Conservation (phyloP, 169 alveolate species). For the Cryptosporidium parvum region DNA sequence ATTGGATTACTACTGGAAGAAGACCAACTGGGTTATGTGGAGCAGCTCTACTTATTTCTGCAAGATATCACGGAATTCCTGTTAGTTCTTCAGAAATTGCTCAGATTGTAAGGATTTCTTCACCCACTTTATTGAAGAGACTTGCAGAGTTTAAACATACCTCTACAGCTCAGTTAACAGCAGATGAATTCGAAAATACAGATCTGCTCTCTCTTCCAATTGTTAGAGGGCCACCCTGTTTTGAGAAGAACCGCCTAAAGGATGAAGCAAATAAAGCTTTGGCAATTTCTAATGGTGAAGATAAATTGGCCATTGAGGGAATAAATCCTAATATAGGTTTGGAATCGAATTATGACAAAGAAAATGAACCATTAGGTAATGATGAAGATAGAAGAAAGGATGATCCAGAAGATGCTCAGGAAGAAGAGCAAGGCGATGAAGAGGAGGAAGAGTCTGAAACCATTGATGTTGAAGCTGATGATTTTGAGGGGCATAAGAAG, state of each 20-base stretch:
- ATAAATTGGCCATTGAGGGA: conserved; percentile 50
- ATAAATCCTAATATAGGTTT: conserved; percentile 31
- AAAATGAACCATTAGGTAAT: conserved; percentile 72
- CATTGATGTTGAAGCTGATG: conserved; percentile 7
- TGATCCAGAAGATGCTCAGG: conserved; percentile 34
- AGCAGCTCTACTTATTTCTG: conserved; percentile 98
- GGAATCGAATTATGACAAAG: conserved; percentile 46
- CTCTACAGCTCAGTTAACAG: conserved; percentile 91
- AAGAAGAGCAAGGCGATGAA: conserved; percentile 77
- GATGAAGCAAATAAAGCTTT: conserved; percentile 57
- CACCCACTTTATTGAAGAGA: conserved; percentile 95
- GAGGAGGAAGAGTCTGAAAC: conserved; percentile 79
- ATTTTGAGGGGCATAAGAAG: conserved; percentile 7
- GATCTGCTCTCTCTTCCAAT: conserved; percentile 87
- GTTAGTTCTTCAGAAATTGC: conserved; percentile 91
- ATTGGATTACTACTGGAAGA: conserved; percentile 98
- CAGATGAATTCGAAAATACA: conserved; percentile 91
- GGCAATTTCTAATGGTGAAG: conserved; percentile 77
- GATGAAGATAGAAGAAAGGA: conserved; percentile 78
- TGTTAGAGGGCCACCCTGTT: conserved; percentile 86
- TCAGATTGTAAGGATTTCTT: conserved; percentile 93
- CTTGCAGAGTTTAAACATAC: conserved; percentile 94
- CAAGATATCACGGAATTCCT: conserved; percentile 93
- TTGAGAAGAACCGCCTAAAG: conserved; percentile 77
- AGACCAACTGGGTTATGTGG: conserved; percentile 99